Conservation (phyloP, 2,329 filamentous ascomycete species). For the Xylariaceae sp. region DNA sequence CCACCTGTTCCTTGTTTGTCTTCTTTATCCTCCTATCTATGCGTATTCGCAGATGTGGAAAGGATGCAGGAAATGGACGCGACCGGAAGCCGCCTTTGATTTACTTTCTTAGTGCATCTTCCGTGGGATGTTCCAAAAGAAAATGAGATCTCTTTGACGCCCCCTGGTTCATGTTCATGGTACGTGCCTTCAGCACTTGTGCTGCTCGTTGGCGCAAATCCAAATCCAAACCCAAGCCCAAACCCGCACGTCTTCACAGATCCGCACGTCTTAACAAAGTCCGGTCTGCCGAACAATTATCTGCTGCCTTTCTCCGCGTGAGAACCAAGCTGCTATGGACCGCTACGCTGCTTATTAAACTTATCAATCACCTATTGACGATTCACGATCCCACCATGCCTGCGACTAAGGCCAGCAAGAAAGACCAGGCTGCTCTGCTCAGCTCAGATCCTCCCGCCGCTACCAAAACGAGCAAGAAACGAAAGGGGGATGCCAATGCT, state of each 20-base stretch:
- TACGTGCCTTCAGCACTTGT: slow-evolving; percentile 16
- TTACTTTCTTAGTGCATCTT: slow-evolving; percentile 15
- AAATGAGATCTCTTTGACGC: slow-evolving; percentile 32
- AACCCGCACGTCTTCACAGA: slow-evolving; percentile 26
- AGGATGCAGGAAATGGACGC: slow-evolving; percentile 21
- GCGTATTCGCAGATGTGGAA: slow-evolving; percentile 14
- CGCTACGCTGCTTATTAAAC: slow-evolving; percentile 11
- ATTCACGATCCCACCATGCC: slow-evolving; percentile 29
- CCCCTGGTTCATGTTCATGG: slow-evolving; percentile 18
- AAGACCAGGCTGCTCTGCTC: slow-evolving; percentile 14
- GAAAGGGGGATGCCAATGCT: slow-evolving; percentile 42
- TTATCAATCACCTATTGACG: slow-evolving; percentile 15
- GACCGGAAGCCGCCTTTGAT: slow-evolving; percentile 29
- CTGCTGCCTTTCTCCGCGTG: slow-evolving; percentile 16
- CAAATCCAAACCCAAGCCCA: too few relatives aligned
- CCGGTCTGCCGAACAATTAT: slow-evolving; percentile 25
- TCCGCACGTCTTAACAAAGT: slow-evolving; percentile 27
- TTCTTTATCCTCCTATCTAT: slow-evolving; percentile 21
- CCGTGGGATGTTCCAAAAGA: slow-evolving; percentile 19
- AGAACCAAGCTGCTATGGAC: slow-evolving; percentile 27
- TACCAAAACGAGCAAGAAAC: slow-evolving; percentile 40
- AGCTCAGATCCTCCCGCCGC: slow-evolving; percentile 13
- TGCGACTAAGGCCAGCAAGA: slow-evolving; percentile 20
- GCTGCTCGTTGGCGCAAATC: slow-evolving; percentile 12
- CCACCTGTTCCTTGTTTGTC: slow-evolving; percentile 22